Conservation (phyloP, 805 yeast species). For the Saccharomycopsis vini region DNA sequence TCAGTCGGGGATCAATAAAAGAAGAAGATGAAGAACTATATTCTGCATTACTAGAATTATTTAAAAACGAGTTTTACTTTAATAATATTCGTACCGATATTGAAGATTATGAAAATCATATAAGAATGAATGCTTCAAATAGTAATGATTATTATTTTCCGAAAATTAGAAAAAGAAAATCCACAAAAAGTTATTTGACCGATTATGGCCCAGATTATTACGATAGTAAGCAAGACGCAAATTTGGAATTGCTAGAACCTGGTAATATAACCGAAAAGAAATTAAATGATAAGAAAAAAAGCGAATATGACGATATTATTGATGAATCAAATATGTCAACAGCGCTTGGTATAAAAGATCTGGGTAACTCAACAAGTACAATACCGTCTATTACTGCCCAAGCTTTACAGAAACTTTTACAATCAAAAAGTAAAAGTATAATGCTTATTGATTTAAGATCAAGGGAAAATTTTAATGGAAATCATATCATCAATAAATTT, state of each 20-base stretch:
- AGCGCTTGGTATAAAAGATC: no score
- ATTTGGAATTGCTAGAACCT: conserved; percentile 2
- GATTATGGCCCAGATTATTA: conserved; percentile 19
- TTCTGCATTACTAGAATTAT: conserved; percentile 9
- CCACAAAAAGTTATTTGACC: conserved; percentile 18
- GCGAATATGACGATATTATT: conserved; percentile 2
- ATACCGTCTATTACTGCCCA: conserved; percentile 9
- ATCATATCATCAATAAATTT: conserved; percentile 16
- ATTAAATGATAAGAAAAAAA: conserved; percentile 1
- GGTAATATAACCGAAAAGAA: neutral
- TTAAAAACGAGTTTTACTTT: conserved; percentile 17
- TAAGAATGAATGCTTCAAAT: neutral
- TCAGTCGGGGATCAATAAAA: neutral
- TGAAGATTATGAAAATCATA: conserved; percentile 13
- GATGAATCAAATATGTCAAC: neutral
- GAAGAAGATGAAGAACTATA: conserved; percentile 15
- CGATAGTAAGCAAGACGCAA: conserved; percentile 7
- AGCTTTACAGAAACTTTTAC: conserved; percentile 11
- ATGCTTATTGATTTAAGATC: conserved; percentile 15
- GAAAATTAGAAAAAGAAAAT: conserved; percentile 11
- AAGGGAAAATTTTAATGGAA: conserved; percentile 13
- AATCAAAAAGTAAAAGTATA: conserved; percentile 11
- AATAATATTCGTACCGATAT: conserved; percentile 14
- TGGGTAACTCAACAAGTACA: no score
- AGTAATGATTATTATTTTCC: conserved; percentile 13